A percentile compares a stretch with the other conserved stretches of the same genome.
phyloP scores from a whole-genome alignment of 176 grass and related monocot species.

The Neostapfia colusana region DNA sequence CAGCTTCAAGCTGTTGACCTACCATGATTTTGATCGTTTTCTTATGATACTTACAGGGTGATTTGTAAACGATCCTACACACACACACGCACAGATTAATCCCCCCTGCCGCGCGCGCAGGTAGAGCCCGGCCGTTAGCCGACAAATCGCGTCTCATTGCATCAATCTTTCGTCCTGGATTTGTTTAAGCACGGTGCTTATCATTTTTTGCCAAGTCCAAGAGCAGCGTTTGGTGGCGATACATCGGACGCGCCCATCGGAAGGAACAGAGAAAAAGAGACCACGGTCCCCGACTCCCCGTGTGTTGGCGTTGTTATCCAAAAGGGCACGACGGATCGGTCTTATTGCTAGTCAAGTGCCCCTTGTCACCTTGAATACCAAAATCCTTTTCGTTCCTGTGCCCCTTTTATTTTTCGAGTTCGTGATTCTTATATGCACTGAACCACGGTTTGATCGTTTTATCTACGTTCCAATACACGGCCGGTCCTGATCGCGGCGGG shows the following conservation, averaged over 20 bases:
- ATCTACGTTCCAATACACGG: neutral
- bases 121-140: constrained; percentile 26
- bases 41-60: neutral
- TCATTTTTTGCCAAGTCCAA: neutral
- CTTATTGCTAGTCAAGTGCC: constrained; percentile 32
- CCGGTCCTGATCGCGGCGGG: neutral
- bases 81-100: neutral
- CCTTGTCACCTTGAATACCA: neutral
- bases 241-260: constrained; percentile 38
- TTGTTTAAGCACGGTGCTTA: constrained; percentile 30
- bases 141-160: constrained; percentile 22
- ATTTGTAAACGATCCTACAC: constrained; percentile 26
- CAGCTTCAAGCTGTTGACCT: neutral
- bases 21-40: neutral
- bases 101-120: no score
- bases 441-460: neutral
- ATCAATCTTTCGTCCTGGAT: constrained; percentile 17
- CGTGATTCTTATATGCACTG: constrained; percentile 13
- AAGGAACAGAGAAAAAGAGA: constrained; percentile 40
- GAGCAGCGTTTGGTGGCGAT: constrained; percentile 37
- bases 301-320: constrained; percentile 32
- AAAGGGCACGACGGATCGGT: neutral
- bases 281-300: neutral
- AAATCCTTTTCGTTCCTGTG: neutral
- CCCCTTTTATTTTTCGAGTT: neutral